A percentile compares a stretch with the other conserved stretches of the same genome.
These are phyloP conservation scores for Penicillium vulpinum DNA, from an alignment of 2,329 filamentous ascomycete genomes.

Conservation along the genomic window DNA sequence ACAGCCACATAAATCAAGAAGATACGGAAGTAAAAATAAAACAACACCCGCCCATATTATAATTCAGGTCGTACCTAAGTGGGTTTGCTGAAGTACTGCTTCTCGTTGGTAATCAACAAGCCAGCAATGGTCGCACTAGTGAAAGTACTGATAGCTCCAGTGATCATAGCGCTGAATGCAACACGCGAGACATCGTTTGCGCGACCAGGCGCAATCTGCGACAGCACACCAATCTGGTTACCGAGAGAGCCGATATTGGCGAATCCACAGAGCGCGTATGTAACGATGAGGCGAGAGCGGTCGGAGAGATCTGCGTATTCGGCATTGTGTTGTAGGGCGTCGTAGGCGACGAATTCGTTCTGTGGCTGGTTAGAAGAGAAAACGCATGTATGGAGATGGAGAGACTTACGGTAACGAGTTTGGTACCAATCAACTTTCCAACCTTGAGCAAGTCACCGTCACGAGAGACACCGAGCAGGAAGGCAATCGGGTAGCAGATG, in stretches of 20 bases:
- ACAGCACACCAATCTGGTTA: conserved; percentile 84
- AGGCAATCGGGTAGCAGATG: conserved; percentile 73
- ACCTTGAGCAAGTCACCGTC: conserved; percentile 67
- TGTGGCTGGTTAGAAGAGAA: conserved; percentile 22
- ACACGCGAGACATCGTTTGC: conserved; percentile 73
- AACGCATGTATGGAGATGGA: not conserved
- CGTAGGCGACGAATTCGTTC: conserved; percentile 80
- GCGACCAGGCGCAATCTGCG: conserved; percentile 74
- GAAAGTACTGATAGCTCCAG: conserved; percentile 76
- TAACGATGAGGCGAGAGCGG: conserved; percentile 77
- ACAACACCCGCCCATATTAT: not conserved
- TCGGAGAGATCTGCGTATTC: conserved; percentile 61
- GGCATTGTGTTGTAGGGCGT: conserved; percentile 52
- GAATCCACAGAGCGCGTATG: conserved; percentile 78
- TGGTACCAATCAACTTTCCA: conserved; percentile 75
- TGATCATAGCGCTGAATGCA: conserved; percentile 73
- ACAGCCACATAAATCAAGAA: not conserved
- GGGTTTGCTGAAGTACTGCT: conserved; percentile 21
- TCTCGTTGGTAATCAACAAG: conserved; percentile 64
- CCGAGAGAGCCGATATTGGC: conserved; percentile 86
- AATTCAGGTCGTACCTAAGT: not conserved
- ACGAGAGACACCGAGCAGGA: conserved; percentile 75
- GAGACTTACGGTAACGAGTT: conserved; percentile 69
- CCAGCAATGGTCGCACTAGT: conserved; percentile 77
- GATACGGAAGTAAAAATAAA: not conserved